Percentiles rank a stretch among this genome's conserved stretches.
phyloP scores from a whole-genome alignment of 2,329 filamentous ascomycete genomes.

The Aspergillus brasiliensis region DNA sequence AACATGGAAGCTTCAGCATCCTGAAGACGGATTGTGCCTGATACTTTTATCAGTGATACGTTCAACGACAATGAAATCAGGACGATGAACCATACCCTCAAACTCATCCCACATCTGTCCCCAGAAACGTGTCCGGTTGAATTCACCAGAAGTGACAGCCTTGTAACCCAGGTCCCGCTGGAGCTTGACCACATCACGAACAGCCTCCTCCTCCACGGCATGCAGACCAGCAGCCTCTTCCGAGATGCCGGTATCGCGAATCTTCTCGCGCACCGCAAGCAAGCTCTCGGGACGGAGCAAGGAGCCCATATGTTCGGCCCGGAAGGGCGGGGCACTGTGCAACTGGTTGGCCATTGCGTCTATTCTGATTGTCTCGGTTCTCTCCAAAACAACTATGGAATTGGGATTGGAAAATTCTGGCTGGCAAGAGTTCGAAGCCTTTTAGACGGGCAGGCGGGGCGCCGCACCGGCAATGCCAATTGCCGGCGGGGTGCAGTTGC shows the following conservation, averaged over 20 bases:
- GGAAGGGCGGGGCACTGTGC: conserved; percentile 1
- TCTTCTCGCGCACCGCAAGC: conserved; percentile 3
- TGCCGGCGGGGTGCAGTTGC: neutral
- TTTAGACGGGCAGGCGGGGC: neutral
- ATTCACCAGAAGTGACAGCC: conserved; percentile 4
- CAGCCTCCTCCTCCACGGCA: neutral
- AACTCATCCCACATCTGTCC: conserved; percentile 8
- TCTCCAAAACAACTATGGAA: neutral
- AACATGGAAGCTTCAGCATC: conserved; percentile 31
- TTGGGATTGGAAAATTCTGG: neutral
- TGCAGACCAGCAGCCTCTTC: neutral
- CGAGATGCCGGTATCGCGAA: neutral
- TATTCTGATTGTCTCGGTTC: neutral
- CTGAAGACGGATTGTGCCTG: conserved; percentile 29
- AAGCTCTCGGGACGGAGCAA: conserved; percentile 1
- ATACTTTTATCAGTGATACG: neutral
- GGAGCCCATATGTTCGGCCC: conserved; percentile 3
- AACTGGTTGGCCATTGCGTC: neutral
- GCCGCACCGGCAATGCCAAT: neutral
- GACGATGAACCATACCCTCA: neutral
- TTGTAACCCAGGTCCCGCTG: conserved; percentile 2
- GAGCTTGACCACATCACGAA: neutral
- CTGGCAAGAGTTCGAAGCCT: neutral
- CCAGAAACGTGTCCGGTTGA: conserved; percentile 4
- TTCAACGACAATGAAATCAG: neutral